A percentile compares a stretch with the other conserved stretches of the same genome.
Conservation (phyloP, 257 asterid species). For the Solanum ossicruentum region DNA sequence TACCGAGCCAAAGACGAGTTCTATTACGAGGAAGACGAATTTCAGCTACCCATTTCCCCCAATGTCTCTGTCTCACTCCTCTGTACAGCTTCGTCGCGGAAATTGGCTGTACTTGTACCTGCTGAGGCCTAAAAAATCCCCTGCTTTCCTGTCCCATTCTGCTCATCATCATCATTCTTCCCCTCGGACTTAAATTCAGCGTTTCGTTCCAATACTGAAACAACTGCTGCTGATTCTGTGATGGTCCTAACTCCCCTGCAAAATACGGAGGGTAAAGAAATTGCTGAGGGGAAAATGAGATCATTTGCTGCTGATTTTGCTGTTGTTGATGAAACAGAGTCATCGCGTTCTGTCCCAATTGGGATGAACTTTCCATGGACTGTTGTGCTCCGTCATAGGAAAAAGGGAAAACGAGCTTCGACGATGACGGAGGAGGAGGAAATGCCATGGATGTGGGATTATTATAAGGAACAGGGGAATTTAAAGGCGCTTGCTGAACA, state of each 20-base stretch:
- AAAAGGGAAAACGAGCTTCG: slow-evolving; percentile 55
- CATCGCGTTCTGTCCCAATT: slow-evolving; percentile 1
- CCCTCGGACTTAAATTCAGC: slow-evolving; percentile 62
- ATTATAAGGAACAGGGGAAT: neutral
- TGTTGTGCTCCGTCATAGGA: slow-evolving; percentile 31
- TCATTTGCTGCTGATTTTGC: slow-evolving; percentile 57
- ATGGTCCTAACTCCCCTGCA: slow-evolving; percentile 24
- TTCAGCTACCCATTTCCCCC: slow-evolving; percentile 99
- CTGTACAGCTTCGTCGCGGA: slow-evolving; percentile 61
- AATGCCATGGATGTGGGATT: neutral
- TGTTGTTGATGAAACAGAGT: slow-evolving; percentile 24
- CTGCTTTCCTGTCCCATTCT: slow-evolving; percentile 23
- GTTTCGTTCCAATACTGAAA: slow-evolving; percentile 70
- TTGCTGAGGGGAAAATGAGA: slow-evolving; percentile 46
- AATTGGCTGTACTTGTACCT: slow-evolving; percentile 16
- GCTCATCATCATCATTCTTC: slow-evolving; percentile 69
- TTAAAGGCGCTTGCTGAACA: slow-evolving; percentile 3
- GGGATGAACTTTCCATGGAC: slow-evolving; percentile 8
- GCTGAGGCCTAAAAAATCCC: slow-evolving; percentile 19
- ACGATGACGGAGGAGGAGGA: slow-evolving; percentile 13
- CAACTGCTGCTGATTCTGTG: slow-evolving; percentile 39
- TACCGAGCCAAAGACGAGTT: slow-evolving; percentile 94
- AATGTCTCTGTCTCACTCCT: slow-evolving; percentile 91
- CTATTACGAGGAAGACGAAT: slow-evolving; percentile 84
- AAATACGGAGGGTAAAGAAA: slow-evolving; percentile 54